phyloP scores from a whole-genome alignment of 352 stramenopile genomes.

The Phytophthora cactorum region DNA sequence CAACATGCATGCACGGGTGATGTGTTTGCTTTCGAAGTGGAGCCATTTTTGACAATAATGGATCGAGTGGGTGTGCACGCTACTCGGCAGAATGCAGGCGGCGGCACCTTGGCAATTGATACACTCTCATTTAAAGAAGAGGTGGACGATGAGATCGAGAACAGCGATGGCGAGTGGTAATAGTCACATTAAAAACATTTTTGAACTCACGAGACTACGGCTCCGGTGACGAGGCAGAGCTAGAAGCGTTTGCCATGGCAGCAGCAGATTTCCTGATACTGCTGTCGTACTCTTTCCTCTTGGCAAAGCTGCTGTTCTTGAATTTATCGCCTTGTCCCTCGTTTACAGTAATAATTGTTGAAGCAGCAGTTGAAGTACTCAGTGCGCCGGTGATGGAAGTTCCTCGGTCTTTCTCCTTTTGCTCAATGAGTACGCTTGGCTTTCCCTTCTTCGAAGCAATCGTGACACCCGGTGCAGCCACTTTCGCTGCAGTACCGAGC shows the following conservation, averaged over 20 bases:
- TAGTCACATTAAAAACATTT: constrained; percentile 37
- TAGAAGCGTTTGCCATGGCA: constrained; percentile 19
- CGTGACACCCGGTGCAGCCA: constrained; percentile 34
- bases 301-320: constrained; percentile 77
- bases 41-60: constrained; percentile 69
- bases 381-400: not conserved
- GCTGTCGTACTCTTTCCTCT: constrained; percentile 75
- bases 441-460: constrained; percentile 69
- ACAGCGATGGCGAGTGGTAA: constrained; percentile 61
- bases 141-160: constrained; percentile 78
- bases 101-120: constrained; percentile 17
- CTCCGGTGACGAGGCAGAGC: constrained; percentile 25
- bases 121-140: constrained; percentile 26
- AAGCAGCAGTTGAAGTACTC: constrained; percentile 11
- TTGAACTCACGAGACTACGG: constrained; percentile 21
- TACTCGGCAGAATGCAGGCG: constrained; percentile 1
- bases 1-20: constrained; percentile 57
- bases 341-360: not conserved
- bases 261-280: constrained; percentile 51
- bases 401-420: constrained; percentile 37
- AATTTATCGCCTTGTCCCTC: constrained; percentile 48
- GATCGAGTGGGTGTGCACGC: constrained; percentile 16
- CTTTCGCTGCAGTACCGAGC: constrained; percentile 23
- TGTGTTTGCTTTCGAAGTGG: constrained; percentile 70
- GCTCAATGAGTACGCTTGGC: constrained; percentile 58